Percentiles rank a stretch among this genome's conserved stretches.
Conservation (phyloP, 2,329 filamentous ascomycete genomes). For the Aspergillus fijiensis region DNA sequence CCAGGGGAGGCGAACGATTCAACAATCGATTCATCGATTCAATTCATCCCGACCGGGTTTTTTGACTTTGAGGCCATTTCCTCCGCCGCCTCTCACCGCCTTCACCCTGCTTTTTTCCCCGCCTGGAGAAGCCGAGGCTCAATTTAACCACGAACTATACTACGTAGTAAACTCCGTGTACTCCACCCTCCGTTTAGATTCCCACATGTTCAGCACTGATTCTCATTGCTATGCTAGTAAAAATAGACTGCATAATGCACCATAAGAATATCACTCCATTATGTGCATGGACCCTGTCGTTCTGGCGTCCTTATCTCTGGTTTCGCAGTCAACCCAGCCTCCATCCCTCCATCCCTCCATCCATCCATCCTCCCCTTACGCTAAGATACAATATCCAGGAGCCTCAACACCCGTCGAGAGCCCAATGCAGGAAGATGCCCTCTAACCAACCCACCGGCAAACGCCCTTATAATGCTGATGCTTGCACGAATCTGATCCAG, state of each 20-base stretch:
- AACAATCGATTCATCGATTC: not conserved
- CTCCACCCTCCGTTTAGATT: no score
- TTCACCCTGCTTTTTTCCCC: not conserved
- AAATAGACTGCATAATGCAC: slow-evolving; percentile 19
- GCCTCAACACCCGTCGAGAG: slow-evolving; percentile 21
- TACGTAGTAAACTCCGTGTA: no score
- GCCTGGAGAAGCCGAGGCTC: not conserved
- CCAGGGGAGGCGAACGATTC: not conserved
- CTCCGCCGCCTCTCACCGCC: slow-evolving; percentile 9
- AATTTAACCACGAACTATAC: not conserved
- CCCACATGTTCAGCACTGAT: no score
- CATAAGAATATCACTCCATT: slow-evolving; percentile 1
- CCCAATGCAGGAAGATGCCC: slow-evolving; percentile 28
- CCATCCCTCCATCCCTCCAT: slow-evolving; percentile 2
- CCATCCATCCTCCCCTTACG: slow-evolving; percentile 21
- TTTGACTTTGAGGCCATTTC: not conserved
- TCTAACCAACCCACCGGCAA: slow-evolving; percentile 27
- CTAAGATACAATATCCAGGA: slow-evolving; percentile 40
- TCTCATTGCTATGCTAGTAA: slow-evolving; percentile 16
- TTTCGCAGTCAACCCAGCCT: slow-evolving; percentile 9
- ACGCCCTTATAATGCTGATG: slow-evolving; percentile 29
- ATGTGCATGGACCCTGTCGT: slow-evolving; percentile 22
- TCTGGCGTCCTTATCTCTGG: slow-evolving; percentile 19
- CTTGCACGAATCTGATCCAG: slow-evolving; percentile 20
- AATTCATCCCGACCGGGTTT: not conserved